Conservation (phyloP, 2,329 filamentous ascomycete genomes). For the Pseudogymnoascus sp. region DNA sequence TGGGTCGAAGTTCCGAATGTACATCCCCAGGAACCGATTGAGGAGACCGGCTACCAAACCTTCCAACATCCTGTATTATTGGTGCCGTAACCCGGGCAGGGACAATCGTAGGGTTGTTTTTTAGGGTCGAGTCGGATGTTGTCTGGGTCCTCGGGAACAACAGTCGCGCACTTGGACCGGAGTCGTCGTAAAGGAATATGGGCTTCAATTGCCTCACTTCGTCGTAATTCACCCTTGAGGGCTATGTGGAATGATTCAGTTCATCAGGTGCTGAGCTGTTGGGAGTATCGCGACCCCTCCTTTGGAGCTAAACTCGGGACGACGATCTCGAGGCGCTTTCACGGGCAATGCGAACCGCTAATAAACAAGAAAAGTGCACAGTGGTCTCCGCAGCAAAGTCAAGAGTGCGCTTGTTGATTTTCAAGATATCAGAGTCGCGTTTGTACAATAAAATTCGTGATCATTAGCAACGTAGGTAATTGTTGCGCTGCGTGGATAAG, state of each 20-base stretch:
- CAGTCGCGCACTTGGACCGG: background rate
- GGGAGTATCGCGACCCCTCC: conserved; percentile 2
- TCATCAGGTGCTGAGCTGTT: conserved; percentile 3
- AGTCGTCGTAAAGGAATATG: background rate
- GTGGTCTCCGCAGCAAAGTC: background rate
- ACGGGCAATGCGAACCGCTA: conserved; percentile 1
- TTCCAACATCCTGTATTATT: conserved; percentile 75
- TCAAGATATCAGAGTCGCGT: background rate
- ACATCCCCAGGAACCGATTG: conserved; percentile 99
- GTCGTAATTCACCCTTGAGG: background rate
- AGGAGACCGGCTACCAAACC: conserved; percentile 92
- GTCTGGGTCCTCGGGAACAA: background rate
- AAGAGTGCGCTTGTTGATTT: background rate
- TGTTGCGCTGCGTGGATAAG: background rate
- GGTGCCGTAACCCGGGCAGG: conserved; percentile 68
- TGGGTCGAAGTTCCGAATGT: conserved; percentile 98
- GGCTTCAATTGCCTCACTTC: background rate
- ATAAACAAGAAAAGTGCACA: background rate
- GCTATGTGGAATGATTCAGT: conserved; percentile 3
- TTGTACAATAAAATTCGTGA: conserved; percentile 5
- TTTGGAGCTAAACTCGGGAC: conserved; percentile 5
- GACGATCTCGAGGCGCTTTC: conserved; percentile 1
- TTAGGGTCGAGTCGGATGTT: background rate
- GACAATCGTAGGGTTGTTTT: conserved; percentile 25
- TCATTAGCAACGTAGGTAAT: background rate